Percentiles rank a stretch among this genome's conserved stretches.
phyloP scores from a whole-genome alignment of 177 flowering plant species.

The Telopea speciosissima region DNA sequence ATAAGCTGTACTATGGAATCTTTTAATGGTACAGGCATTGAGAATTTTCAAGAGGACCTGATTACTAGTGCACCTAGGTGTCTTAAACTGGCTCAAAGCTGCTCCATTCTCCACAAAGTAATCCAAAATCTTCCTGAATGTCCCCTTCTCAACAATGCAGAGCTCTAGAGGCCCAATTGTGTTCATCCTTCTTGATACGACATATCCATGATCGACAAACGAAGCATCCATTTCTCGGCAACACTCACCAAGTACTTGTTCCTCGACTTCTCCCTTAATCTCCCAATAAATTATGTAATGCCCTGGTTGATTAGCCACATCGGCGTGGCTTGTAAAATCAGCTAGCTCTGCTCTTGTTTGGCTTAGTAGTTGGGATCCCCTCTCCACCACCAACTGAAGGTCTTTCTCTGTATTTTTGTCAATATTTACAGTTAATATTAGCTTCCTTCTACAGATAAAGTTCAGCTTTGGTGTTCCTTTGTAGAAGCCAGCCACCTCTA shows the following conservation, averaged over 20 bases:
- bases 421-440: conserved; percentile 72
- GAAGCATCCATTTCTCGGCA: conserved; percentile 69
- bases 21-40: conserved; percentile 43
- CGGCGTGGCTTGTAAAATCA: conserved; percentile 85
- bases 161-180: conserved; percentile 86
- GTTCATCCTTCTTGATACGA: conserved; percentile 54
- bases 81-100: conserved; percentile 85
- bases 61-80: conserved; percentile 78
- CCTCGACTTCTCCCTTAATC: conserved; percentile 62
- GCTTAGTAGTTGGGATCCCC: conserved; percentile 44
- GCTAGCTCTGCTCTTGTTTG: conserved; percentile 51
- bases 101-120: conserved; percentile 60
- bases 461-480: conserved; percentile 70
- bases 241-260: conserved; percentile 44
- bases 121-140: conserved; percentile 75
- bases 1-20: conserved; percentile 64
- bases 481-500: conserved; percentile 77
- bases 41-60: conserved; percentile 47
- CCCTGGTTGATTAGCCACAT: conserved; percentile 49
- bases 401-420: conserved; percentile 94
- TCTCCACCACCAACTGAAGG: conserved; percentile 77
- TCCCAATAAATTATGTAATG: conserved; percentile 89
- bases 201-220: conserved; percentile 74
- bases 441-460: conserved; percentile 79
- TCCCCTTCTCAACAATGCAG: conserved; percentile 73